Conservation (phyloP, 2,329 filamentous ascomycete species). For the Cadophora sp. region DNA sequence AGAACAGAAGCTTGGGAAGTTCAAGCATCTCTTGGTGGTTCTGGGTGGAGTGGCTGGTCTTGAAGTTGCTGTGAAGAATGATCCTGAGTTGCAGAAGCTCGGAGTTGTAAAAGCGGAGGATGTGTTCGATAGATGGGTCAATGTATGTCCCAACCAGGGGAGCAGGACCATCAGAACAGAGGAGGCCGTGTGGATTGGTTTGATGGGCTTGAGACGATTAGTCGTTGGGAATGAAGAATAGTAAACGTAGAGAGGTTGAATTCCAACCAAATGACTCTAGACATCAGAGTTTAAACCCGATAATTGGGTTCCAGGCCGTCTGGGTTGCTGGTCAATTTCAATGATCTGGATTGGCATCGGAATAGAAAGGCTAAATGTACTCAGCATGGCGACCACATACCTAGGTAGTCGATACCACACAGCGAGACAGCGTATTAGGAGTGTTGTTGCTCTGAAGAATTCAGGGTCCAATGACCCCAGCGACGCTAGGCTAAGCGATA, state of each 20-base stretch:
- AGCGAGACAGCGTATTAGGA: not conserved
- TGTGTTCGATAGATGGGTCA: conserved; percentile 85
- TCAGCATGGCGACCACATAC: too few species aligned
- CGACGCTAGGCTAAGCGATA: not conserved
- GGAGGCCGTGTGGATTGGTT: conserved; percentile 79
- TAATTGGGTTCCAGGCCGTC: not conserved
- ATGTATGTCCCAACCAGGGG: conserved; percentile 80
- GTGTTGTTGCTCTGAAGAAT: not conserved
- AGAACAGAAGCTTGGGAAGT: conserved; percentile 47
- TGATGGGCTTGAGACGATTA: conserved; percentile 70
- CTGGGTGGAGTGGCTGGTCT: conserved; percentile 84
- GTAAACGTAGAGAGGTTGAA: not conserved
- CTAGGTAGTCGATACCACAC: too few species aligned
- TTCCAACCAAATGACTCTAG: not conserved
- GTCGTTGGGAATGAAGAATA: conserved; percentile 45
- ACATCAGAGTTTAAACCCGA: not conserved
- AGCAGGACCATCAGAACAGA: conserved; percentile 85
- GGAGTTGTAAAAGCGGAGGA: conserved; percentile 70
- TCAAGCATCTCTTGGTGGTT: conserved; percentile 77
- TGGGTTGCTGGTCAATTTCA: too few species aligned
- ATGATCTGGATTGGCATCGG: too few species aligned
- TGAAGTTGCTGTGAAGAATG: conserved; percentile 73
- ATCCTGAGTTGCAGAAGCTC: conserved; percentile 58
- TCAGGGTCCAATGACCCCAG: not conserved
- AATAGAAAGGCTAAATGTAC: too few species aligned